Percentiles rank a stretch among this genome's conserved stretches.
These are phyloP conservation scores for Aureobasidium leucospermi DNA, from an alignment of 2,329 filamentous ascomycete species.

Conservation along the genomic window DNA sequence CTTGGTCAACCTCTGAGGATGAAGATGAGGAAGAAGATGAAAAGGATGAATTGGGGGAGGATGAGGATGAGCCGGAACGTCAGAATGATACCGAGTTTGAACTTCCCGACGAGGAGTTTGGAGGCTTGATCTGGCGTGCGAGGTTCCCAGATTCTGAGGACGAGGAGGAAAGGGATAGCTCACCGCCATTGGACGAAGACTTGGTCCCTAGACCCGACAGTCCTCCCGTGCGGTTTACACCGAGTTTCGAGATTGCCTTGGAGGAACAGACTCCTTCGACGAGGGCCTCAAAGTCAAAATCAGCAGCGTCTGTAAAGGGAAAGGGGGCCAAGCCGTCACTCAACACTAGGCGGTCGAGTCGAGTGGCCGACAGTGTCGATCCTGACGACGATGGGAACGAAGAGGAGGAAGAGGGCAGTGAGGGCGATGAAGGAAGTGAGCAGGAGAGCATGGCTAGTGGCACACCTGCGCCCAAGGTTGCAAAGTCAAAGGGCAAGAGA, in stretches of 20 bases:
- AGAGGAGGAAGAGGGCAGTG: slow-evolving; percentile 8
- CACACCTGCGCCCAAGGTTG: slow-evolving; percentile 8
- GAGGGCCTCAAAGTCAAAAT: background rate
- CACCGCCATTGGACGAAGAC: slow-evolving; percentile 23
- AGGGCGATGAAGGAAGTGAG: background rate
- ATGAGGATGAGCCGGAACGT: slow-evolving; percentile 28
- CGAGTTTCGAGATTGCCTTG: slow-evolving; percentile 20
- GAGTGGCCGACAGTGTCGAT: slow-evolving; percentile 14
- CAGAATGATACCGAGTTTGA: slow-evolving; percentile 29
- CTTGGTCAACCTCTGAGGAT: slow-evolving; percentile 40
- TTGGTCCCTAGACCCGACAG: slow-evolving; percentile 24
- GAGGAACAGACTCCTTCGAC: background rate
- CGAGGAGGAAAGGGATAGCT: background rate
- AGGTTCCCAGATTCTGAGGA: slow-evolving; percentile 25
- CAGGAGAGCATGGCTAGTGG: slow-evolving; percentile 7
- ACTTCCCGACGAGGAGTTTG: slow-evolving; percentile 36
- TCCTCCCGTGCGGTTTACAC: slow-evolving; percentile 27
- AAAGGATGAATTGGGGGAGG: slow-evolving; percentile 33
- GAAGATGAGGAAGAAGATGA: slow-evolving; percentile 33
- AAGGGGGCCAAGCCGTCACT: background rate
- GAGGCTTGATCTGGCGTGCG: slow-evolving; percentile 37
- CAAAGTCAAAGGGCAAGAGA: slow-evolving; percentile 5
- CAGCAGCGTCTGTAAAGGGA: background rate
- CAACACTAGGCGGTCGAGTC: slow-evolving; percentile 8
- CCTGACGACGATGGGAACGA: slow-evolving; percentile 11